phyloP scores from a whole-genome alignment of 257 asterid genomes.

The Vinca minor region DNA sequence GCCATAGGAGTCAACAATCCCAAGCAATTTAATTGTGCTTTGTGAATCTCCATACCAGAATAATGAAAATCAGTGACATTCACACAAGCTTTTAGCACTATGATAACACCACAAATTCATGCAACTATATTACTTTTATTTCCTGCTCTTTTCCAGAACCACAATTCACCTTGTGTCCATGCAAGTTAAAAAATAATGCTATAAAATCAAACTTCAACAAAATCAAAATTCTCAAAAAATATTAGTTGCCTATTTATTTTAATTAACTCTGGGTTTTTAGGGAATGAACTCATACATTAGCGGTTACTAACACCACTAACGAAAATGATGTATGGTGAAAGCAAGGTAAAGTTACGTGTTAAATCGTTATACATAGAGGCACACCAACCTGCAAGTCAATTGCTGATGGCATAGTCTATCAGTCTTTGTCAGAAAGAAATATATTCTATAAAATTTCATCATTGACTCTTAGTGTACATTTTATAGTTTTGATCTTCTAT shows the following conservation, averaged over 20 bases:
- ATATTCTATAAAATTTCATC: not conserved
- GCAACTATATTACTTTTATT: not conserved
- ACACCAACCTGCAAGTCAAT: not conserved
- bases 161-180: not conserved
- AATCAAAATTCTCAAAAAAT: not conserved
- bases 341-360: not conserved
- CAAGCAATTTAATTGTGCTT: not conserved
- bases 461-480: not conserved
- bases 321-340: not conserved
- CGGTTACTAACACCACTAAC: not conserved
- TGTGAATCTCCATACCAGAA: not conserved
- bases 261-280: not conserved
- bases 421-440: constrained; percentile 1
- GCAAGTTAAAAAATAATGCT: not conserved
- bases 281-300: not conserved
- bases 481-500: not conserved
- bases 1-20: not conserved
- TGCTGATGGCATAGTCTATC: not conserved
- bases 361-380: not conserved
- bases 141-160: not conserved
- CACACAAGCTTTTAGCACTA: not conserved
- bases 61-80: not conserved
- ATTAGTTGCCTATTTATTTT: not conserved
- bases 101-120: not conserved
- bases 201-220: not conserved